phyloP scores from a whole-genome alignment of 345 rosid genomes.

The Bruguiera gymnorhiza region DNA sequence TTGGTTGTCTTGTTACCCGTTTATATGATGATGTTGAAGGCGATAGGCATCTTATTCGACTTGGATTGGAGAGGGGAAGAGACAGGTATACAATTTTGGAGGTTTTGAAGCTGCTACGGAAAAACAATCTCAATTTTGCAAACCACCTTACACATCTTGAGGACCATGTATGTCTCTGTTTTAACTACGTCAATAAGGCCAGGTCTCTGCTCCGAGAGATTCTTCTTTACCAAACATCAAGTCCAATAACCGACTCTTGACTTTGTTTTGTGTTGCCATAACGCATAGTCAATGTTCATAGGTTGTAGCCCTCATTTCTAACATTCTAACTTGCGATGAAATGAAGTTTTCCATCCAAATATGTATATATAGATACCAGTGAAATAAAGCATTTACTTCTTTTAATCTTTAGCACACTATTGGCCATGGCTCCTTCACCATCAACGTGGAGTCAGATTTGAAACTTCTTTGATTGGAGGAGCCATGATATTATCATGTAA shows the following conservation, averaged over 20 bases:
- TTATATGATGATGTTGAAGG: constrained; percentile 45
- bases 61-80: constrained; percentile 51
- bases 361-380: no score
- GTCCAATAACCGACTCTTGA: constrained; percentile 13
- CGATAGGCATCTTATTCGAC: constrained; percentile 45
- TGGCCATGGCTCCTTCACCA: no score
- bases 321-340: no score
- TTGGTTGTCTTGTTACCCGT: constrained; percentile 53
- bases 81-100: constrained; percentile 42
- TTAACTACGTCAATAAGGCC: constrained; percentile 52
- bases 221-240: constrained; percentile 19
- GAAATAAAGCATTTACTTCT: no score
- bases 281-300: neutral
- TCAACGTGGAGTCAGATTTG: no score
- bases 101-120: constrained; percentile 54
- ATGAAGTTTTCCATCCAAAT: no score
- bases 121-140: constrained; percentile 38
- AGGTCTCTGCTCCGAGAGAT: constrained; percentile 54
- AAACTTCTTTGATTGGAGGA: no score
- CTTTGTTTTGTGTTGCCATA: neutral
- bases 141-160: constrained; percentile 55
- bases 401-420: no score
- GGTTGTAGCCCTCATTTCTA: no score
- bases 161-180: constrained; percentile 60
- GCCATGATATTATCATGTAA: no score